Evolutionary conservation across 768 basidiomycete genomes (phyloP), one percentile per base, ranked within the genome.

Genomic region (Mycena sanguinolenta): DNA sequence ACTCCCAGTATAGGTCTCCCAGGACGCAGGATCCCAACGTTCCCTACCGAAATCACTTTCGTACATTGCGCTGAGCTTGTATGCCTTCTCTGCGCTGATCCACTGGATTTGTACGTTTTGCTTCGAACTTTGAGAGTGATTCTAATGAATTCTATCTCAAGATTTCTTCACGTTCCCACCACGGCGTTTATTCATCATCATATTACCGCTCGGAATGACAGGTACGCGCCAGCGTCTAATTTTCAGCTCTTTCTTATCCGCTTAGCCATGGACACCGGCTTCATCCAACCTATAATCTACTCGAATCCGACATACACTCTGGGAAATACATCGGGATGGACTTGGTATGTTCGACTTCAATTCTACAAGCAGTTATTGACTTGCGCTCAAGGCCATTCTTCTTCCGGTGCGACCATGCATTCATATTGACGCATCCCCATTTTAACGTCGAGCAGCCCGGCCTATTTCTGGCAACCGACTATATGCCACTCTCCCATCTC

Each of bases 391-490:
- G 64, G 58, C 63, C 50, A 69, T 73, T 39, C 68, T 73, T 28
- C 68, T 73, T 38, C 67, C 68, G 16, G 69, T 71, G 60, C 27
- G 69, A 12, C 46, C n/a, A 23, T 13, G 23, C 2, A 0, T 46
- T 28, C n/a, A 19, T 44, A 19, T 19, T 32, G 6, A 4, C 46
- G 3, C n/a, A 49, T 14, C 38, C 14, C 4, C 17, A n/a, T 28
- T 30, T 27, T 7, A 38, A 38, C 21, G 9, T 49, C 7, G 21
- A 1, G n/a, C 19, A 42, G 52, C 89, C 90, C 1, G 90, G 90
- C 75, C 86, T 86, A 27, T 90, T 89, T 77, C 84, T 88, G 50
- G 87, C 87, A 0, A 80, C 85, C 19, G 81, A 86, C 69, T 90
- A 91, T 75, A 72, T 88, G n/a, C n/a, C n/a, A n/a, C n/a, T n/a